A percentile compares a stretch with the other conserved stretches of the same genome.
Evolutionary conservation across 1,284 basidiomycete genomes (phyloP).

Genomic region (Ustilago shanxiensis): DNA sequence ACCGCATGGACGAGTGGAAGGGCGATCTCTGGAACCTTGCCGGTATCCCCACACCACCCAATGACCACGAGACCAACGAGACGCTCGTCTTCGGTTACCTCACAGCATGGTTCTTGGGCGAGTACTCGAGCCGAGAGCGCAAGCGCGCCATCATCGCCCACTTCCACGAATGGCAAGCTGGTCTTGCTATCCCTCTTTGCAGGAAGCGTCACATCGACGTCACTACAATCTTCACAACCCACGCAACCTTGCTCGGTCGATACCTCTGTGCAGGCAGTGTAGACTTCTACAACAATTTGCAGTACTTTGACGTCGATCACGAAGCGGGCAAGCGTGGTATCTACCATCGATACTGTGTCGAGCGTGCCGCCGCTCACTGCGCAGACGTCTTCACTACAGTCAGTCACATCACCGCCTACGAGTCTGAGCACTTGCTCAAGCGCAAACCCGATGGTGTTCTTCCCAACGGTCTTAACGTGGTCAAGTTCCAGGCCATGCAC

Average conservation of each 20-base stretch:
- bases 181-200: constrained; percentile 94
- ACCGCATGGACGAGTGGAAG: constrained; percentile 96
- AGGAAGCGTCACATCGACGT: constrained; percentile 96
- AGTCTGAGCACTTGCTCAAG: constrained; percentile 94
- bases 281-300: constrained; percentile 99
- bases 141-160: constrained; percentile 91
- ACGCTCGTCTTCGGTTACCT: constrained; percentile 99
- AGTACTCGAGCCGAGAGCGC: constrained; percentile 85
- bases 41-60: constrained; percentile 93
- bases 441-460: constrained; percentile 96
- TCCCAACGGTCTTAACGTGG: constrained; percentile 96
- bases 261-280: constrained; percentile 97
- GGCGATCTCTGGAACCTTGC: constrained; percentile 96
- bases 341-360: constrained; percentile 91
- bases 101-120: constrained; percentile 98
- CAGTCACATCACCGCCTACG: constrained; percentile 91
- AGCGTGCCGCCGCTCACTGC: constrained; percentile 91
- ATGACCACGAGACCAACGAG: constrained; percentile 98
- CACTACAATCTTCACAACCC: constrained; percentile 93
- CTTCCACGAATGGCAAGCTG: constrained; percentile 99
- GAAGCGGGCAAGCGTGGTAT: constrained; percentile 98
- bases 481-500: constrained; percentile 95
- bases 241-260: constrained; percentile 96
- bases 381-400: constrained; percentile 99
- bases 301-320: constrained; percentile 99